Evolutionary conservation across 768 basidiomycete genomes (phyloP).

Genomic region (Melanogaster broomeanus): DNA sequence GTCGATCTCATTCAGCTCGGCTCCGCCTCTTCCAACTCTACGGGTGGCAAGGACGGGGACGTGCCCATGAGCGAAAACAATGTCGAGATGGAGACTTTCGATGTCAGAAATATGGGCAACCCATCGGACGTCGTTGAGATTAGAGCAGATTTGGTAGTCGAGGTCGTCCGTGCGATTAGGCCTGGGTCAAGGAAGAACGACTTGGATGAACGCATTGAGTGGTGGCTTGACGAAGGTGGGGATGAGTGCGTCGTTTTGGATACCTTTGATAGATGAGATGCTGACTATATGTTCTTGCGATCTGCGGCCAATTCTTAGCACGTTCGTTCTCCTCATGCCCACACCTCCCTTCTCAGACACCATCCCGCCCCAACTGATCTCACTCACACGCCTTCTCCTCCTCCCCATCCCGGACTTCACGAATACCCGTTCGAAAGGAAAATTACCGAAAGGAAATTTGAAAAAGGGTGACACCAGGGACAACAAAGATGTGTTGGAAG

Average conservation of each 20-base stretch:
- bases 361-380: slow-evolving; percentile 60
- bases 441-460: slow-evolving; percentile 70
- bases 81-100: slow-evolving; percentile 17
- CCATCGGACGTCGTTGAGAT: slow-evolving; percentile 82
- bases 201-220: slow-evolving; percentile 63
- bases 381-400: slow-evolving; percentile 65
- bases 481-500: slow-evolving; percentile 36
- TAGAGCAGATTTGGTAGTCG: slow-evolving; percentile 67
- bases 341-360: slow-evolving; percentile 61
- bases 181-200: slow-evolving; percentile 13
- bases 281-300: slow-evolving; percentile 1
- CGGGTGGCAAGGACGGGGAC: slow-evolving; percentile 1
- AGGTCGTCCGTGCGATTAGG: slow-evolving; percentile 29
- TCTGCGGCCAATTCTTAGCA: slow-evolving; percentile 1
- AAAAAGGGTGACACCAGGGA: slow-evolving; percentile 7
- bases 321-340: slow-evolving; percentile 10
- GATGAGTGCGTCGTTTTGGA: slow-evolving; percentile 68
- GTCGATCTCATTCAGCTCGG: slow-evolving; percentile 73
- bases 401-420: slow-evolving; percentile 59
- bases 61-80: slow-evolving; percentile 11
- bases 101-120: slow-evolving; percentile 48
- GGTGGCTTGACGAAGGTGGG: slow-evolving; percentile 89
- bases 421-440: slow-evolving; percentile 58
- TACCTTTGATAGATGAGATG: not conserved
- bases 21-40: slow-evolving; percentile 23